Percentiles rank a stretch among this genome's conserved stretches.
Evolutionary conservation across 2,329 filamentous ascomycete genomes (phyloP).

Genomic region (Ploettnerulaceae sp.): DNA sequence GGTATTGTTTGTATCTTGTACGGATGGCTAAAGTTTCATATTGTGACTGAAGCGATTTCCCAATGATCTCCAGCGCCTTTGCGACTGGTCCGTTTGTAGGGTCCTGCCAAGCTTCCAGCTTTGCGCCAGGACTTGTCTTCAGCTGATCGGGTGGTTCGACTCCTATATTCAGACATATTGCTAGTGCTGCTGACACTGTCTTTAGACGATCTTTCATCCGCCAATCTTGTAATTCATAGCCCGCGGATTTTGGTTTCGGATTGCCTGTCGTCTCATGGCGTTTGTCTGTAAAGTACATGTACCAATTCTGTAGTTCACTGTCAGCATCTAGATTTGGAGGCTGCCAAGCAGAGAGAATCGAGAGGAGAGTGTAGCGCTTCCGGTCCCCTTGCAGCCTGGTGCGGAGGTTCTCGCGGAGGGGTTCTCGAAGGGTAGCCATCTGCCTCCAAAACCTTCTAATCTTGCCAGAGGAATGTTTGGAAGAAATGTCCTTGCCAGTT

Average conservation of each 20-base stretch:
- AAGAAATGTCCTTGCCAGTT: too few species aligned
- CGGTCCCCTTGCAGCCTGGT: not conserved
- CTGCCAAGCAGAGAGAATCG: not conserved
- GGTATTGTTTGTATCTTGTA: slow-evolving; percentile 94
- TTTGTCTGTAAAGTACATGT: slow-evolving; percentile 99
- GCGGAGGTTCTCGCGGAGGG: not conserved
- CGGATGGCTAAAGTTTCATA: slow-evolving; percentile 93
- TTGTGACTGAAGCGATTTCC: slow-evolving; percentile 90
- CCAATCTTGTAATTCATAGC: slow-evolving; percentile 79
- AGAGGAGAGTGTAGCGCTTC: not conserved
- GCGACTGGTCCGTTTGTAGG: slow-evolving; percentile 74
- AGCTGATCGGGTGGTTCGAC: slow-evolving; percentile 96
- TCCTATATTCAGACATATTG: slow-evolving; percentile 93
- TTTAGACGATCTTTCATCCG: slow-evolving; percentile 95
- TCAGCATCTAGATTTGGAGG: slow-evolving; percentile 18
- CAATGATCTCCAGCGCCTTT: slow-evolving; percentile 89
- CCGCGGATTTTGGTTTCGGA: slow-evolving; percentile 66
- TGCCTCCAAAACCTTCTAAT: not conserved
- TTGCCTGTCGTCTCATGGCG: slow-evolving; percentile 92
- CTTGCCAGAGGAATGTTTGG: too few species aligned
- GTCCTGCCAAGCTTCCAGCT: slow-evolving; percentile 95
- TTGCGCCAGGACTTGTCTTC: slow-evolving; percentile 89
- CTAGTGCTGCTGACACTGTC: slow-evolving; percentile 90
- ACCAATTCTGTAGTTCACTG: slow-evolving; percentile 71
- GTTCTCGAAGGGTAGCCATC: not conserved